Evolutionary conservation across 306 rosid species (phyloP), one percentile per base, ranked within the genome.

Genomic region (Abrus precatorius): DNA sequence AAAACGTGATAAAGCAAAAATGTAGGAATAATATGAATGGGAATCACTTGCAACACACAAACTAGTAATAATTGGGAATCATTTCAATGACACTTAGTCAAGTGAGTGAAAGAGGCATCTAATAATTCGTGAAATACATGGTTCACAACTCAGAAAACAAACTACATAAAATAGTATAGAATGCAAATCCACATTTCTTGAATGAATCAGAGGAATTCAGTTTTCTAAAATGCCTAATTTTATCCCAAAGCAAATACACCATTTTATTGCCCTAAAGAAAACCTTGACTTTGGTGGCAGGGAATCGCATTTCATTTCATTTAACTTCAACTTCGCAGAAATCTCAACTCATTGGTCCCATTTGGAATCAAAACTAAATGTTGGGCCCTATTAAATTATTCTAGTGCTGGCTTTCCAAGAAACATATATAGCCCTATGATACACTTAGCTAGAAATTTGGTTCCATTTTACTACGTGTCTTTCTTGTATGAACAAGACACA

Each of bases 271-370:
- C 36, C 41, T 45, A 60, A 61, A 67, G 60, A 62, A 78, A 85
- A 80, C 55, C 77, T 81, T 84, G 93, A 91, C 91, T 89, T 89
- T 72, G 61, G 86, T 34, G 78, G 57, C 83, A 56, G 38, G 77
- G 91, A 62, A 83, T 89, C 91, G 73, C 53, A 34, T 53, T 44
- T 79, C 77, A 32, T 64, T 72, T 36, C 34, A 41, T 74, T 66
- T 11, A 47, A 80, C 34, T 53, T 47, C 78, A 56, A 12, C 55
- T 72, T 56, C 50, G 43, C 40, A 11, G 79, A 62, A 43, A 67
- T 74, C 0, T 55, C 38, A 40, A 9, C 36, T 40, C 41, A 44
- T 74, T 74, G 59, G 74, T 3, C 27, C 69, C 38, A 57, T 28
- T n/a, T 29, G 68, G 85, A 80, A 87, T 87, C 86, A 27, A 59